Conservation (phyloP, 2,329 filamentous ascomycete species). For the Aureobasidium zeae region DNA sequence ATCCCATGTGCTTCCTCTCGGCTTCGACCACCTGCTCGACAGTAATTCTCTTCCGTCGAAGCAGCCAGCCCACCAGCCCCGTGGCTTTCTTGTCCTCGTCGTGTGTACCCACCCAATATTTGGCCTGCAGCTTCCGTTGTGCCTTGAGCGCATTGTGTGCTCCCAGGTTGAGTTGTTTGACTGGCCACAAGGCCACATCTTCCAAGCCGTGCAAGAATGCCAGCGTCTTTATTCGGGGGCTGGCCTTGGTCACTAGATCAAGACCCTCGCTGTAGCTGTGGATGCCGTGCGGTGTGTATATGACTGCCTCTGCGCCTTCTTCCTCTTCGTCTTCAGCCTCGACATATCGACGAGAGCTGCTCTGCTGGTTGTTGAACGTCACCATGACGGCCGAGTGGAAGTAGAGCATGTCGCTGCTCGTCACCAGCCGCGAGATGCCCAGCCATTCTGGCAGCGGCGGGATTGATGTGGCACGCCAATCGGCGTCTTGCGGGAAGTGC, state of each 20-base stretch:
- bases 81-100: constrained; percentile 54
- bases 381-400: constrained; percentile 55
- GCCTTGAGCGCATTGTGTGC: constrained; percentile 52
- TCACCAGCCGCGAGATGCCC: constrained; percentile 49
- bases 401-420: constrained; percentile 46
- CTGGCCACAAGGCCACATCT: constrained; percentile 43
- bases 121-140: constrained; percentile 43
- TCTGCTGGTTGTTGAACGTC: constrained; percentile 36
- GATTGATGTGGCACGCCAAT: constrained; percentile 40
- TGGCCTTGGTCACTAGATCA: constrained; percentile 33
- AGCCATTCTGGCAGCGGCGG: constrained; percentile 50
- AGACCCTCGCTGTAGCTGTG: constrained; percentile 36
- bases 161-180: constrained; percentile 54
- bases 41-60: constrained; percentile 35
- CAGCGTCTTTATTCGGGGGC: constrained; percentile 43
- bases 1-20: constrained; percentile 38
- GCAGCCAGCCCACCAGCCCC: constrained; percentile 46
- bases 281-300: constrained; percentile 59
- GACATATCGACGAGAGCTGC: constrained; percentile 20
- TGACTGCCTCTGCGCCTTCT: constrained; percentile 43
- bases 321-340: constrained; percentile 22
- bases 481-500: constrained; percentile 33
- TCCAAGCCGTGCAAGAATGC: constrained; percentile 57
- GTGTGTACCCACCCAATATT: constrained; percentile 58
- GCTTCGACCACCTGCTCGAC: constrained; percentile 40